Conservation (phyloP, 1,284 basidiomycete species). For the Heimioporus retisporus region DNA sequence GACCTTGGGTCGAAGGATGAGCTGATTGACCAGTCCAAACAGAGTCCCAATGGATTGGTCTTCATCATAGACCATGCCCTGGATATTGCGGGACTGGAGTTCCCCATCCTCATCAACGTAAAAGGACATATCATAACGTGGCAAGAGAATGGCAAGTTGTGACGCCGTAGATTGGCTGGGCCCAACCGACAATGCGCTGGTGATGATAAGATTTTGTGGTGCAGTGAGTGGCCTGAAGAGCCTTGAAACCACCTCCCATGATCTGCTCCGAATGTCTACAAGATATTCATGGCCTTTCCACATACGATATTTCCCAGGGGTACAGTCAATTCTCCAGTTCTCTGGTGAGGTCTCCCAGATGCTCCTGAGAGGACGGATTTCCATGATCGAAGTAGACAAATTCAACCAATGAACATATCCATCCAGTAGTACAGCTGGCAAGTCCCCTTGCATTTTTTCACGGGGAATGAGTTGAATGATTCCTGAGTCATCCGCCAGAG, state of each 20-base stretch:
- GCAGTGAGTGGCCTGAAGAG: background rate
- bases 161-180: background rate
- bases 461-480: constrained; percentile 51
- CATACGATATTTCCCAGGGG: background rate
- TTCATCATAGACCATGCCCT: constrained; percentile 37
- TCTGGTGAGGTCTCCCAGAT: background rate
- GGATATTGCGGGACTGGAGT: constrained; percentile 40
- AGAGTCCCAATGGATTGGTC: constrained; percentile 38
- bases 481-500: background rate
- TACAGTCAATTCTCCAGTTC: background rate
- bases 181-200: background rate
- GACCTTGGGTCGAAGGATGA: constrained; percentile 48
- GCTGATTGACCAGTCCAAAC: constrained; percentile 47
- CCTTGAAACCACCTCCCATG: background rate
- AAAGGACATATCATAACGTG: background rate
- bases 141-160: background rate
- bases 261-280: background rate
- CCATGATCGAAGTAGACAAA: constrained; percentile 39
- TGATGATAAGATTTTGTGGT: background rate
- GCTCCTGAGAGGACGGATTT: constrained; percentile 33
- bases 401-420: constrained; percentile 54
- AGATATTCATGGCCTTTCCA: background rate
- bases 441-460: constrained; percentile 42
- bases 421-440: constrained; percentile 48
- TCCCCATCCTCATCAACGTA: constrained; percentile 35